Base-by-base conservation (phyloP, 2,329 filamentous ascomycete species). In the Colletotrichum liriopes region DNA sequence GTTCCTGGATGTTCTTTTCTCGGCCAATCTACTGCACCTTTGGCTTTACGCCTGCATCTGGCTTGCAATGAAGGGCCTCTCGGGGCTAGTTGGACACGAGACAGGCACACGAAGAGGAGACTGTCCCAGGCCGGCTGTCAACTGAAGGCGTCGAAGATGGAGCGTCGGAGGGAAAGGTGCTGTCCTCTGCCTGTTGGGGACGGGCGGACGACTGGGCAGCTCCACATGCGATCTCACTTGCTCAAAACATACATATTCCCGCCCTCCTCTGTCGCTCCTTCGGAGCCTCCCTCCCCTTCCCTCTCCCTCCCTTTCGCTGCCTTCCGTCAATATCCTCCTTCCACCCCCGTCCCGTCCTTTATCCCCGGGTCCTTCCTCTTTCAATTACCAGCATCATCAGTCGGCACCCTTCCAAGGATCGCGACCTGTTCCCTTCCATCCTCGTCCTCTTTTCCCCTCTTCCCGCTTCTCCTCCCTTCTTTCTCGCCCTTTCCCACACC, bases 361-460 rank as follows among this genome's bases (percentile, higher is more conserved):
- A 20, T 37, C 60, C 41, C 29, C 35, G 16, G 47, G 32, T 55
- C 65, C 41, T 64, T 64, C 47, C 61, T 64, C 26, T 62, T 51
- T 51, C 59, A 49, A 51, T 39, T 49, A 35, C 26, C n/a, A 62
- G 32, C 59, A 51, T 51, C 59, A 37, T 64, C 47, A 54, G 35
- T 54, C 37, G 45, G 23, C 12, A 52, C 37, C 47, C 60, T 64
- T 64, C 61, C 59, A 51, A 16, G 59, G 43, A 51, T 62, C 59
- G 32, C 43, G 43, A 61, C 61, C 68, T 61, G 62, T 70, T 68
- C 71, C 69, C 73, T 73, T 67, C 73, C 74, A 73, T 75, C 72
- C 75, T 77, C 65, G 71, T 76, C 76, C 78, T 74, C 49, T 63
- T 61, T 54, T 41, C 58, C 71, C 52, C 51, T 67, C 65, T 51